Conservation (phyloP, 2,329 filamentous ascomycete genomes). For the Ophiocordyceps polyrhachis-furcata region DNA sequence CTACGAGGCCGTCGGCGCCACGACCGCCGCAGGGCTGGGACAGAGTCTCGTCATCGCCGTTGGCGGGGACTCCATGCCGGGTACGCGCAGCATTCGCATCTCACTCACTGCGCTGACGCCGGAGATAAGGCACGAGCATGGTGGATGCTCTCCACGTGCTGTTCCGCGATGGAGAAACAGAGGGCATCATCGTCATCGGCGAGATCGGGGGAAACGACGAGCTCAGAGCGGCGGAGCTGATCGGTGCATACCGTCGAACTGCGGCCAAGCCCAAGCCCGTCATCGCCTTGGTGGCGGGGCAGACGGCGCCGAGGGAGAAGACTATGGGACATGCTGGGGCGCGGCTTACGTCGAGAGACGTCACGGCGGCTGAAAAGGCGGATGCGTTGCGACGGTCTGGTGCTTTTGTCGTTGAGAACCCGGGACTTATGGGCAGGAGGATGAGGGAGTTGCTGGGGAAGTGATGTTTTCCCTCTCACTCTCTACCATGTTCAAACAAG, state of each 20-base stretch:
- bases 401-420: slow-evolving; percentile 18
- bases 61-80: slow-evolving; percentile 57
- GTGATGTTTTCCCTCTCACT: background rate
- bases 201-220: slow-evolving; percentile 55
- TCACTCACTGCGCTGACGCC: background rate
- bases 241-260: slow-evolving; percentile 41
- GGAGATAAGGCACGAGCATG: slow-evolving; percentile 37
- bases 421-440: slow-evolving; percentile 16
- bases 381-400: slow-evolving; percentile 16
- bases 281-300: slow-evolving; percentile 46
- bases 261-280: slow-evolving; percentile 41
- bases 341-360: slow-evolving; percentile 19
- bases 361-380: slow-evolving; percentile 14
- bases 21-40: slow-evolving; percentile 54
- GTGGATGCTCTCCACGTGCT: slow-evolving; percentile 52
- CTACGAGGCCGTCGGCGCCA: slow-evolving; percentile 61
- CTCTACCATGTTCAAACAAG: too few species aligned
- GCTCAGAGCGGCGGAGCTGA: slow-evolving; percentile 52
- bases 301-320: slow-evolving; percentile 37
- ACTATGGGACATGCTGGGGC: slow-evolving; percentile 62
- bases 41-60: slow-evolving; percentile 64
- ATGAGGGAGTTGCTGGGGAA: slow-evolving; percentile 16
- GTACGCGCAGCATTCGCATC: slow-evolving; percentile 11
- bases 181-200: slow-evolving; percentile 53
- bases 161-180: slow-evolving; percentile 46